Evolutionary conservation across 192 early-diverging fungal genomes (phyloP).

Genomic region (Backusella circina): DNA sequence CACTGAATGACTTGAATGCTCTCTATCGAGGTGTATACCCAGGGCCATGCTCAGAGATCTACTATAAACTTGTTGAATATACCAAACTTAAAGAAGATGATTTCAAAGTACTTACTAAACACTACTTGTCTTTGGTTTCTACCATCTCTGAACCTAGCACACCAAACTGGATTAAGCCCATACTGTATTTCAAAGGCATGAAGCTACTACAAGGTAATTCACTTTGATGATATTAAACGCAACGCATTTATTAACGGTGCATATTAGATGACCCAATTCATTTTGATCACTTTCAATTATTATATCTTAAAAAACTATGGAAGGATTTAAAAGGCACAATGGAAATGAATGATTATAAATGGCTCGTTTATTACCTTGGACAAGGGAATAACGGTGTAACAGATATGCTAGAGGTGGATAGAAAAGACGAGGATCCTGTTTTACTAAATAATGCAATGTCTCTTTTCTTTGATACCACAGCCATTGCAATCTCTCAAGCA

Average conservation of each 20-base stretch:
- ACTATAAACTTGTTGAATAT: background rate
- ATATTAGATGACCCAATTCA: background rate
- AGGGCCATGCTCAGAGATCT: background rate
- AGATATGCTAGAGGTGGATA: background rate
- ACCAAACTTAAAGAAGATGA: background rate
- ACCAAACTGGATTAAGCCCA: background rate
- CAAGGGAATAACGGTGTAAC: background rate
- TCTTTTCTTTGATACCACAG: conserved; percentile 5
- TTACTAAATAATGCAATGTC: background rate
- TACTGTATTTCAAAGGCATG: background rate
- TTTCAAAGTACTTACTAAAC: background rate
- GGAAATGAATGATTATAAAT: background rate
- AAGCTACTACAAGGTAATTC: background rate
- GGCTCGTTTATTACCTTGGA: background rate
- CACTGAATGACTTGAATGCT: background rate
- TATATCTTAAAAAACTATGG: conserved; percentile 2
- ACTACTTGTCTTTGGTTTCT: background rate
- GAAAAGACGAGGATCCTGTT: background rate
- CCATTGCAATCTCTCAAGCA: background rate
- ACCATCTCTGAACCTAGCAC: background rate
- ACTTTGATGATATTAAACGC: background rate
- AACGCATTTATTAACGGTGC: background rate
- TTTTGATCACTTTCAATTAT: background rate
- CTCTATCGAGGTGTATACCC: background rate
- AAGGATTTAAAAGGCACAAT: background rate